Evolutionary conservation across 345 rosid species (phyloP).

Genomic region (Carallia brachiata): DNA sequence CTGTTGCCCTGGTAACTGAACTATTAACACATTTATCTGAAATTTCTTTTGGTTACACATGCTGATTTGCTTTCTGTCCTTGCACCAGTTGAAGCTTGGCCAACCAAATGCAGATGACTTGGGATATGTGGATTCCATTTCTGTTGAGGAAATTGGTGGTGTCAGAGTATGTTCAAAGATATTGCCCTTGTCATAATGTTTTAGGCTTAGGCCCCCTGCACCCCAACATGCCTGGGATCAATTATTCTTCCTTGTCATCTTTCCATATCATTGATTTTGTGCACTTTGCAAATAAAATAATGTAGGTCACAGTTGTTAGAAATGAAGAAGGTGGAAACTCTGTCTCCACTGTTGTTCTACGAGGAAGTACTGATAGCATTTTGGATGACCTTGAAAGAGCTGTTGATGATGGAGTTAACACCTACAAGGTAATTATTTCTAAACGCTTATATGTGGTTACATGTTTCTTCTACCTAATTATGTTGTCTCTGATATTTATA

Average conservation of each 20-base stretch:
- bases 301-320: conserved; percentile 77
- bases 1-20: conserved; percentile 71
- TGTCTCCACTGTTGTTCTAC: conserved; percentile 77
- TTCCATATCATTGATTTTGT: not conserved
- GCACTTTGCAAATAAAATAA: conserved; percentile 10
- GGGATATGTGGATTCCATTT: conserved; percentile 82
- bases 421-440: conserved; percentile 70
- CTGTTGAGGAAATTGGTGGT: conserved; percentile 98
- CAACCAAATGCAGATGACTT: conserved; percentile 83
- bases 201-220: not conserved
- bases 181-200: not conserved
- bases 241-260: not conserved
- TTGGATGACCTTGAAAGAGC: conserved; percentile 99
- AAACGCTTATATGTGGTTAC: not conserved
- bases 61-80: conserved; percentile 12
- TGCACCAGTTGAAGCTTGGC: conserved; percentile 80
- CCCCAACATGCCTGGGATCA: too few relatives aligned
- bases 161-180: conserved; percentile 61
- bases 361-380: conserved; percentile 95
- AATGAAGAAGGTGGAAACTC: conserved; percentile 95
- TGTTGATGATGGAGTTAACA: conserved; percentile 98
- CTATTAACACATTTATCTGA: conserved; percentile 7
- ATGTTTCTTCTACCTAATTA: not conserved
- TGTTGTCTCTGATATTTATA: not conserved
- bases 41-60: conserved; percentile 9